Evolutionary conservation across 1,284 basidiomycete species (phyloP).

Genomic region (Pulveroboletus sp.): DNA sequence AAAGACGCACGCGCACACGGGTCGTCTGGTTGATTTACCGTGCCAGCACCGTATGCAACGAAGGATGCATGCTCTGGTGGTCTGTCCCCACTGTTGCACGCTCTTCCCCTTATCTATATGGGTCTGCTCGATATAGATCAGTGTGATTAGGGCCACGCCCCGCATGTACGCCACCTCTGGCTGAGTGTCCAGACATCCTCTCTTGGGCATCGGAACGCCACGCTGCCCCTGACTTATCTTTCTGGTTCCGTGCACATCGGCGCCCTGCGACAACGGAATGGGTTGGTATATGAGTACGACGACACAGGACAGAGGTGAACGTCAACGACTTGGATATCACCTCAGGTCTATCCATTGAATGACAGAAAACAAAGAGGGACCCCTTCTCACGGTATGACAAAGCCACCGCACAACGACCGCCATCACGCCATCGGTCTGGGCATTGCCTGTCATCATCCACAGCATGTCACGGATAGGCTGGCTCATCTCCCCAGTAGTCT

Average conservation of each 20-base stretch:
- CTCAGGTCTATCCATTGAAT: background rate
- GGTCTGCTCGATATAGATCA: background rate
- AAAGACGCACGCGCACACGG: background rate
- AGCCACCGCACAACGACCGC: too few relatives aligned
- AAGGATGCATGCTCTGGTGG: background rate
- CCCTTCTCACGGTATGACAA: too few relatives aligned
- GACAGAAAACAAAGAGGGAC: too few relatives aligned
- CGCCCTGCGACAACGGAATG: too few relatives aligned
- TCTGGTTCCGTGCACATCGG: background rate
- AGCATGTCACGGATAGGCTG: too few relatives aligned
- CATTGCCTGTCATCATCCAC: too few relatives aligned
- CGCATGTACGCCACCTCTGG: background rate
- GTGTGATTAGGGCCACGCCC: background rate
- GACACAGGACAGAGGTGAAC: too few relatives aligned
- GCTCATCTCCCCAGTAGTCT: too few relatives aligned
- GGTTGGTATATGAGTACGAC: too few relatives aligned
- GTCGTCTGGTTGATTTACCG: background rate
- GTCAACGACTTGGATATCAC: background rate
- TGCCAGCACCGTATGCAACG: background rate
- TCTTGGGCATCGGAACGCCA: background rate
- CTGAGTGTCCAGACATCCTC: background rate
- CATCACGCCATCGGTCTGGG: too few relatives aligned
- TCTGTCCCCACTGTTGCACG: background rate
- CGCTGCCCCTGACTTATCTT: background rate
- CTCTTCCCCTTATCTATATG: background rate